These are phyloP conservation scores for Neospermospora avenae DNA, from an alignment of 2,329 filamentous ascomycete species.

Conservation along the genomic window DNA sequence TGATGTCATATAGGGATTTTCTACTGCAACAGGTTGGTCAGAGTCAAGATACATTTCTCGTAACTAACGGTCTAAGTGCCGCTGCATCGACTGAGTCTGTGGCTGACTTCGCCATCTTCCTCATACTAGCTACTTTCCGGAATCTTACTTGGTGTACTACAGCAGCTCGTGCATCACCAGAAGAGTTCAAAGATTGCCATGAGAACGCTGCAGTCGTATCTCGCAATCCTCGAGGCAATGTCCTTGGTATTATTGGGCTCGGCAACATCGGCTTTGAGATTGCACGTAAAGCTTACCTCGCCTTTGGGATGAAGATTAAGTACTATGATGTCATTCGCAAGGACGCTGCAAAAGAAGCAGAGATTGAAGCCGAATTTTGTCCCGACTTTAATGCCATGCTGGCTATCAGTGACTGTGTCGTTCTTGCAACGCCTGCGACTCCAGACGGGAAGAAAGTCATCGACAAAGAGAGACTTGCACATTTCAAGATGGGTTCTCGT, in stretches of 20 bases:
- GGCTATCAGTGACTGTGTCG: slow-evolving; percentile 52
- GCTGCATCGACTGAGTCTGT: slow-evolving; percentile 69
- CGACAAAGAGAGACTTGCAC: slow-evolving; percentile 43
- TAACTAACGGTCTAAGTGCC: slow-evolving; percentile 40
- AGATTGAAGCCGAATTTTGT: slow-evolving; percentile 52
- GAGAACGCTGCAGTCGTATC: slow-evolving; percentile 55
- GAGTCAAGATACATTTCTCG: neutral
- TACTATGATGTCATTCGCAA: slow-evolving; percentile 59
- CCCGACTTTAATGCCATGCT: slow-evolving; percentile 50
- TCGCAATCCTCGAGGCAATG: slow-evolving; percentile 59
- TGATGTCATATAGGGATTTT: slow-evolving; percentile 44
- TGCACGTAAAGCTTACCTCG: slow-evolving; percentile 53
- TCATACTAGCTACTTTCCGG: slow-evolving; percentile 68
- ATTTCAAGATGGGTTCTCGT: slow-evolving; percentile 52
- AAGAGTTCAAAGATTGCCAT: slow-evolving; percentile 56
- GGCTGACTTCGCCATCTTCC: slow-evolving; percentile 66
- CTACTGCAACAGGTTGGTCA: slow-evolving; percentile 60
- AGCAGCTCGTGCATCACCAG: slow-evolving; percentile 24
- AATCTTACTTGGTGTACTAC: slow-evolving; percentile 54
- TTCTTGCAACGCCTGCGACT: slow-evolving; percentile 57
- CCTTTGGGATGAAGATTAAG: slow-evolving; percentile 64
- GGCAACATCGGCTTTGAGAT: slow-evolving; percentile 64
- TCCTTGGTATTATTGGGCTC: slow-evolving; percentile 65
- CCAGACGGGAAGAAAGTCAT: slow-evolving; percentile 48
- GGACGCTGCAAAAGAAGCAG: slow-evolving; percentile 28